Percentiles rank a stretch among this genome's conserved stretches.
These are phyloP conservation scores for Amesomyces nigricolor DNA, from an alignment of 2,329 filamentous ascomycete genomes.

Conservation along the genomic window DNA sequence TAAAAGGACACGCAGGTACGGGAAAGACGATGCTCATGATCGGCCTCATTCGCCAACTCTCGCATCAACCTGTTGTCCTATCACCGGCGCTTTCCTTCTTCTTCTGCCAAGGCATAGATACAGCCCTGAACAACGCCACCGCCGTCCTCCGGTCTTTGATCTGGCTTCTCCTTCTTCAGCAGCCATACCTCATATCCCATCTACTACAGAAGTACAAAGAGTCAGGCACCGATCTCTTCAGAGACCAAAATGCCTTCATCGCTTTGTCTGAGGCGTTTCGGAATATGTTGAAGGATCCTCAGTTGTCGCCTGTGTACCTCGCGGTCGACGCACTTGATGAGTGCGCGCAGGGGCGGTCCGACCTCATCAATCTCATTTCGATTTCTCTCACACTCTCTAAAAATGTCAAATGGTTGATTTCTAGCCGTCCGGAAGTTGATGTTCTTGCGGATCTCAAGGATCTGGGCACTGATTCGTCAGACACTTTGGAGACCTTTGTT, in stretches of 20 bases:
- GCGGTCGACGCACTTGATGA: constrained; percentile 17
- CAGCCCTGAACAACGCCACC: no score
- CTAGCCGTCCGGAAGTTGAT: constrained; percentile 17
- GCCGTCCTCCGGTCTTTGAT: no score
- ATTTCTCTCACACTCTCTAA: constrained; percentile 11
- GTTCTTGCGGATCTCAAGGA: not conserved
- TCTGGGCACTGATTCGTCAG: not conserved
- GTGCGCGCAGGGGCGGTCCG: constrained; percentile 5
- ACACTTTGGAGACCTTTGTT: not conserved
- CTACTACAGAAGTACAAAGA: no score
- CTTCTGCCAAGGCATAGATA: constrained; percentile 23
- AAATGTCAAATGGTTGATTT: constrained; percentile 19
- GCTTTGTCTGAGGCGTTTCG: no score
- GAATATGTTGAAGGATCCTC: no score
- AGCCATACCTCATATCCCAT: no score
- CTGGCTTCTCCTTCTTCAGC: no score
- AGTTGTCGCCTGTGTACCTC: no score
- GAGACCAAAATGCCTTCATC: no score
- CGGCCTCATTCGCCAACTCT: constrained; percentile 18
- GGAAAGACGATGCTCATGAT: constrained; percentile 25
- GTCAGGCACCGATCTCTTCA: no score
- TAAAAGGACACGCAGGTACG: constrained; percentile 22
- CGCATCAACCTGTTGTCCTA: not conserved
- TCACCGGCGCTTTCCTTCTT: constrained; percentile 13
- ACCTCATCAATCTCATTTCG: constrained; percentile 8